A percentile compares a stretch with the other conserved stretches of the same genome.
Conservation (phyloP, 768 basidiomycete genomes). For the Piloderma croceum region DNA sequence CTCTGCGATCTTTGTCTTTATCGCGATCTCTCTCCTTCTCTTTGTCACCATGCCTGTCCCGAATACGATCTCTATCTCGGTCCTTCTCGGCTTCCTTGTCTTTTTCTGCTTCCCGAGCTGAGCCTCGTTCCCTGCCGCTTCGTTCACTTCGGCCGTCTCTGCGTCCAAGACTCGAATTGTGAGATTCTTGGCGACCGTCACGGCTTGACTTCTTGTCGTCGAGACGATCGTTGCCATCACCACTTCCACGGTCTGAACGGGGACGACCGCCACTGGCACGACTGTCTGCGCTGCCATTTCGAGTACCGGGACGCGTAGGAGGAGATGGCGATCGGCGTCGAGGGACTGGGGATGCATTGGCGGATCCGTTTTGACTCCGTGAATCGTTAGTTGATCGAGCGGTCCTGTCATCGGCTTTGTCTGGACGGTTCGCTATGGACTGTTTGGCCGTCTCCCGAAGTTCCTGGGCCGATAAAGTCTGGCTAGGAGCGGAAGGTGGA, state of each 20-base stretch:
- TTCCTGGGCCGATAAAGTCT: conserved; percentile 73
- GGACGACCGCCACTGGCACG: conserved; percentile 62
- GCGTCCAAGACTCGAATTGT: conserved; percentile 34
- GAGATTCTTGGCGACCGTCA: conserved; percentile 41
- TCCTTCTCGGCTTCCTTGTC: neutral
- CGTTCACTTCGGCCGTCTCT: conserved; percentile 44
- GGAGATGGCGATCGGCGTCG: conserved; percentile 65
- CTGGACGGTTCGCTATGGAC: conserved; percentile 42
- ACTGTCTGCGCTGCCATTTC: conserved; percentile 68
- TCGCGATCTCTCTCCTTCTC: conserved; percentile 43
- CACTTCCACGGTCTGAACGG: conserved; percentile 45
- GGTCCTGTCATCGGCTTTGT: conserved; percentile 35
- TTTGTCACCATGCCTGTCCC: conserved; percentile 38
- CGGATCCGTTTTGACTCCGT: conserved; percentile 46
- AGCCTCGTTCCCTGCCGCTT: conserved; percentile 40
- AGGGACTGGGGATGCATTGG: conserved; percentile 47
- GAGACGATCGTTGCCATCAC: conserved; percentile 36
- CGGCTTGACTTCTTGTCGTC: conserved; percentile 54
- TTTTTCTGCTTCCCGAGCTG: too few species aligned
- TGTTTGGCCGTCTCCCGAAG: conserved; percentile 77
- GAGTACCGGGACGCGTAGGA: conserved; percentile 56
- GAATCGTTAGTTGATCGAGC: conserved; percentile 25
- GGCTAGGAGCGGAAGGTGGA: conserved; percentile 72
- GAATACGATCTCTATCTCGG: neutral
- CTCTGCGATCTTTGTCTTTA: conserved; percentile 26